phyloP scores from a whole-genome alignment of 805 yeast species.

The Millerozyma acaciae region DNA sequence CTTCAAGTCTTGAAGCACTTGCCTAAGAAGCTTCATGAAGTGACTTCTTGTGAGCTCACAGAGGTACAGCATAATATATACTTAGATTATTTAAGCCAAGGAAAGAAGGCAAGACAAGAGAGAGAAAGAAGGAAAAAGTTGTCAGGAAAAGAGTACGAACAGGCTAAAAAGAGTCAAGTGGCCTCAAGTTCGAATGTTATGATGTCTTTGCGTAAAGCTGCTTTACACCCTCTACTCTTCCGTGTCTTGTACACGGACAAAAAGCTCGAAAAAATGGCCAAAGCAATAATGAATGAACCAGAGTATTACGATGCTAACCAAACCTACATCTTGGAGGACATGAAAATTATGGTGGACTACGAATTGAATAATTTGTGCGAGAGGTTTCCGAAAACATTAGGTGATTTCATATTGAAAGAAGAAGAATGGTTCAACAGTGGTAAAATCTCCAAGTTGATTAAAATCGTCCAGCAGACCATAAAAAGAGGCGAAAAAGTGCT shows the following conservation, averaged over 20 bases:
- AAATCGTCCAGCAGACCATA: conserved; percentile 56
- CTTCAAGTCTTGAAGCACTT: conserved; percentile 87
- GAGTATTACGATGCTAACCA: conserved; percentile 75
- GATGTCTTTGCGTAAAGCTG: conserved; percentile 88
- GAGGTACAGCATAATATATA: conserved; percentile 57
- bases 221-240: conserved; percentile 87
- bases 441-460: conserved; percentile 56
- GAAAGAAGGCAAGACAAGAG: conserved; percentile 38
- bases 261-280: conserved; percentile 62
- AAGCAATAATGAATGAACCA: conserved; percentile 74
- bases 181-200: conserved; percentile 62
- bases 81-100: conserved; percentile 49
- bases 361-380: conserved; percentile 76
- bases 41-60: conserved; percentile 63
- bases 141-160: conserved; percentile 32
- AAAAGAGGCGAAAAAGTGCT: conserved; percentile 61
- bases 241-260: conserved; percentile 59
- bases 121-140: conserved; percentile 40
- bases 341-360: conserved; percentile 91
- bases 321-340: conserved; percentile 81
- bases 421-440: conserved; percentile 68
- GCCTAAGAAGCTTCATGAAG: conserved; percentile 68
- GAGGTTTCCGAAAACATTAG: conserved; percentile 65
- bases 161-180: conserved; percentile 28
- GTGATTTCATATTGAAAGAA: conserved; percentile 48